Evolutionary conservation across 2,329 filamentous ascomycete genomes (phyloP), one percentile per base, ranked within the genome.

Genomic region (Boeremia exigua): DNA sequence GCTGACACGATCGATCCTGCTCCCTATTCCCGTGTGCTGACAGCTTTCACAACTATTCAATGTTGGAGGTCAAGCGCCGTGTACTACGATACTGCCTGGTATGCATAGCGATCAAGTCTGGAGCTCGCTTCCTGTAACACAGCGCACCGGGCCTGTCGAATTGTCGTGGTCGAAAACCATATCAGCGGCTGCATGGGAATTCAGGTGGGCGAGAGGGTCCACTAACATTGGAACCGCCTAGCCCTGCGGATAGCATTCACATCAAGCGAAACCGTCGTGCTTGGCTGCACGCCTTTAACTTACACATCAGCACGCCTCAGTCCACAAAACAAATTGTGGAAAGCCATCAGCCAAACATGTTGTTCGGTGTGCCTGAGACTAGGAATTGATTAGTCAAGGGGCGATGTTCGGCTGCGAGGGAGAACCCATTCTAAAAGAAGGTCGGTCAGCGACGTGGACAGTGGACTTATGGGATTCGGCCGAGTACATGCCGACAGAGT

Each of bases 191-290:
- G 15, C 38, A 36, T 29, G 11, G 25, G 10, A 53, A 7, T 25
- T 7, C 25, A 27, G 40, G 27, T 29, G 39, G 28, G 25, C n/a
- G 27, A 19, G 23, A 39, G 50, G 37, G 17, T 9, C 25, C 19
- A 39, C 45, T 47, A 50, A 27, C 15, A 25, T 32, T 25, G 11
- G 30, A 40, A 46, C 23, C 30, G 46, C 53, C 17, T 56, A 42
- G 43, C 42, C 38, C 23, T 23, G 30, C 25, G 42, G n/a, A 37
- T 50, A 56, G 47, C 47, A 34, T 46, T 37, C 34, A 43, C 27
- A 34, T 37, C 29, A 50, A 43, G 53, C 42, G 53, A 50, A 34
- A 42, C 30, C 32, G 28, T 37, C 38, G 14, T 17, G 38, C 51
- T 32, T 50, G 40, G 53, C 53, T 40, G 46, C 42, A 8, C 25